Percentiles rank a stretch among this genome's conserved stretches.
Evolutionary conservation across 1,284 basidiomycete species (phyloP).

Genomic region (Xerocomus subilludens): DNA sequence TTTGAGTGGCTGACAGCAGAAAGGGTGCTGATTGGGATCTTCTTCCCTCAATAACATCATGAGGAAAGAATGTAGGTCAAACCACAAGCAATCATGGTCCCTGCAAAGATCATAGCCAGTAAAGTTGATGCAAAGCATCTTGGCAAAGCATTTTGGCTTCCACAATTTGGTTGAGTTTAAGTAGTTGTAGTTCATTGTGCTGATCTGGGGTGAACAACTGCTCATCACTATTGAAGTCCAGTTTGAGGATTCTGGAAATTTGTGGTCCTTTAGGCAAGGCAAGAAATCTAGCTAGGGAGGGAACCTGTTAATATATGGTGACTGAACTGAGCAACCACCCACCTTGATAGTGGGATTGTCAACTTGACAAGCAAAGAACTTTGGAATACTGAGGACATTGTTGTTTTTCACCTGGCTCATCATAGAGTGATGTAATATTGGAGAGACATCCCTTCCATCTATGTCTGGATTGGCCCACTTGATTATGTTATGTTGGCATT

Average conservation of each 20-base stretch:
- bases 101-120: conserved; percentile 40
- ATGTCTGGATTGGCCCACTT: neutral
- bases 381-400: conserved; percentile 15
- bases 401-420: neutral
- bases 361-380: neutral
- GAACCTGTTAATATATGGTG: neutral
- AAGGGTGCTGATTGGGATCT: conserved; percentile 34
- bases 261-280: conserved; percentile 8
- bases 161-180: neutral
- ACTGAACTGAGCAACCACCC: neutral
- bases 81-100: conserved; percentile 56
- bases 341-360: conserved; percentile 10
- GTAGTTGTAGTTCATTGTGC: neutral
- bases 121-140: conserved; percentile 3
- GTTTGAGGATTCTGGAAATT: neutral
- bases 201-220: neutral
- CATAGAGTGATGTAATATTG: neutral
- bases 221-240: conserved; percentile 3
- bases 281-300: neutral
- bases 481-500: neutral
- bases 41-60: conserved; percentile 52
- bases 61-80: conserved; percentile 45
- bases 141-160: neutral
- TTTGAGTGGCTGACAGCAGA: conserved; percentile 21
- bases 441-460: neutral